phyloP scores from a whole-genome alignment of 1,139 yeast genomes.

The Diutina scorzettiae region DNA sequence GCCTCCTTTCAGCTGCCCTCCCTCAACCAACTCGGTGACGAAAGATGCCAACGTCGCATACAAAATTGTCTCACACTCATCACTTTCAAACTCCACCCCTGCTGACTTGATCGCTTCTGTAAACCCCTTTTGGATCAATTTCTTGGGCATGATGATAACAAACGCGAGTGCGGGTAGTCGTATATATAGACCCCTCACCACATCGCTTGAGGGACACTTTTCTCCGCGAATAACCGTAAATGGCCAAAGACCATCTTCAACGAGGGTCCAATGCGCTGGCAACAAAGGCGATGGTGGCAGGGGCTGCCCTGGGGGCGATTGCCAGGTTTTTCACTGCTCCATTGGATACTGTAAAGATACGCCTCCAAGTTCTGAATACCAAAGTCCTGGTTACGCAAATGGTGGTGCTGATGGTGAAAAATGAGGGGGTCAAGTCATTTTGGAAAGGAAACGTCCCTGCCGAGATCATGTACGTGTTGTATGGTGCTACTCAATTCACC shows the following conservation, averaged over 20 bases:
- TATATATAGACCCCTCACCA: too few relatives aligned
- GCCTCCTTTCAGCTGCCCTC: neutral
- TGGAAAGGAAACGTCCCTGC: constrained; percentile 98
- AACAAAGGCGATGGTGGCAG: constrained; percentile 43
- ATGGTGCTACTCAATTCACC: constrained; percentile 80
- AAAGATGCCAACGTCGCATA: neutral
- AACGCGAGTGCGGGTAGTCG: too few relatives aligned
- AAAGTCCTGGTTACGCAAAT: constrained; percentile 11
- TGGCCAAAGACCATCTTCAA: constrained; percentile 35
- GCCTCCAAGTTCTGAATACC: constrained; percentile 56
- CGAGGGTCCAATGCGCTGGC: constrained; percentile 39
- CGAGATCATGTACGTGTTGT: constrained; percentile 67
- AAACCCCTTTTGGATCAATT: neutral
- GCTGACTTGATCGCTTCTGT: neutral
- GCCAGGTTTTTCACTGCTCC: constrained; percentile 75
- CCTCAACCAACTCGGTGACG: neutral
- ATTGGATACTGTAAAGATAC: constrained; percentile 74
- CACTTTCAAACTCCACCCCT: neutral
- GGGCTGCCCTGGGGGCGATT: constrained; percentile 60
- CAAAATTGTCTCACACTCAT: neutral
- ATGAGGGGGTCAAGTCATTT: constrained; percentile 38
- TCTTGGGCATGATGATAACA: too few relatives aligned
- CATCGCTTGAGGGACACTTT: too few relatives aligned
- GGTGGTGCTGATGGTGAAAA: constrained; percentile 15
- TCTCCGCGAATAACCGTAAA: too few relatives aligned